A percentile compares a stretch with the other conserved stretches of the same genome.
Conservation (phyloP, 148 eudicot genomes). For the Chenopodium berlandieri region DNA sequence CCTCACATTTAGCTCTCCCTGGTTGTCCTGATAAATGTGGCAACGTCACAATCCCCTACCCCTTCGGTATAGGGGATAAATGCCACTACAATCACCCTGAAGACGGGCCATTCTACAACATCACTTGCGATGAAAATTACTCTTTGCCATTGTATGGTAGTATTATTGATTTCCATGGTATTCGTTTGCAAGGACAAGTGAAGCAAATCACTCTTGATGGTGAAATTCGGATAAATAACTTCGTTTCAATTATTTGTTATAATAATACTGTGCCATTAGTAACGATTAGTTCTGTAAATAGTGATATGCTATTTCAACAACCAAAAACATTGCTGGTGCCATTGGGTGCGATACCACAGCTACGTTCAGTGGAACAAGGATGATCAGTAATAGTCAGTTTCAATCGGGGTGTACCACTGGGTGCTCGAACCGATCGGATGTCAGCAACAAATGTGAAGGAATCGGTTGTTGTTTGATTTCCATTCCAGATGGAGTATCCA, state of each 20-base stretch:
- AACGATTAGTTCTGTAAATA: too few relatives aligned
- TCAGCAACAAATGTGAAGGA: slow-evolving; percentile 5
- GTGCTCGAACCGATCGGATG: not conserved
- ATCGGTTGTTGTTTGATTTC: slow-evolving; percentile 15
- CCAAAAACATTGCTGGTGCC: slow-evolving; percentile 11
- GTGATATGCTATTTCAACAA: not conserved
- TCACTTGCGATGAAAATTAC: not conserved
- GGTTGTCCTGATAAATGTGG: not conserved
- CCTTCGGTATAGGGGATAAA: slow-evolving; percentile 2
- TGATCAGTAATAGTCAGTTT: not conserved
- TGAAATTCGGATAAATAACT: not conserved
- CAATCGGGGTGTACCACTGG: slow-evolving; percentile 15
- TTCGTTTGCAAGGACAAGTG: too few relatives aligned
- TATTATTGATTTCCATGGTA: too few relatives aligned
- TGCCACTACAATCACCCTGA: not conserved
- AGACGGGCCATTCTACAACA: not conserved
- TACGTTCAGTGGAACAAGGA: not conserved
- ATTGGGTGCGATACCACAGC: slow-evolving; percentile 23
- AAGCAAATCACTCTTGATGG: not conserved
- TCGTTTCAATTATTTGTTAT: slow-evolving; percentile 4
- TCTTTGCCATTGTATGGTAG: too few relatives aligned
- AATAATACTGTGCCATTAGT: too few relatives aligned
- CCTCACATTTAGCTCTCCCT: not conserved
- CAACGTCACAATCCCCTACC: not conserved
- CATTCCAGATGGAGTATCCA: slow-evolving; percentile 8